Percentiles rank a stretch among this genome's conserved stretches.
phyloP scores from a whole-genome alignment of 1,284 basidiomycete genomes.

The Ceratobasidium papillatum region DNA sequence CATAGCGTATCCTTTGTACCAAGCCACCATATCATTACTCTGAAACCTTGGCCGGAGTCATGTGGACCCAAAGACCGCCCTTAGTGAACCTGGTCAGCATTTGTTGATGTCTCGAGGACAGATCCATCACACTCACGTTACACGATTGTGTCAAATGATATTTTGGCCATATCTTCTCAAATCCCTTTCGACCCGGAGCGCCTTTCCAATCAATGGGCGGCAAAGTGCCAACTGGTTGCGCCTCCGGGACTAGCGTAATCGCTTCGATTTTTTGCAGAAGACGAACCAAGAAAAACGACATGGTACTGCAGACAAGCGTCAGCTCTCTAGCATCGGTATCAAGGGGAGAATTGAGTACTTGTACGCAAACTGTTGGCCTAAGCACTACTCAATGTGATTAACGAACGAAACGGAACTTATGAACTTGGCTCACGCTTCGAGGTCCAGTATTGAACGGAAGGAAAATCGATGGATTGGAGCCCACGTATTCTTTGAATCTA shows the following conservation, averaged over 20 bases:
- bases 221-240: constrained; percentile 56
- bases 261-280: constrained; percentile 67
- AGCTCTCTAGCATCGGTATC: constrained; percentile 46
- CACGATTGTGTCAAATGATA: constrained; percentile 65
- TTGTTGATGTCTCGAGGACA: too few species aligned
- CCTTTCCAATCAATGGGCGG: constrained; percentile 60
- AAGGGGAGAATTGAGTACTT: constrained; percentile 49
- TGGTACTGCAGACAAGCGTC: constrained; percentile 57
- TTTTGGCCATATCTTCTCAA: constrained; percentile 62
- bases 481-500: constrained; percentile 61
- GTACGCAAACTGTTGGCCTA: constrained; percentile 62
- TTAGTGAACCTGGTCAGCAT: not conserved
- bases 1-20: not conserved
- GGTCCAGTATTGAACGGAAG: constrained; percentile 68
- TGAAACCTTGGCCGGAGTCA: not conserved
- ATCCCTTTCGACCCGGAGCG: constrained; percentile 53
- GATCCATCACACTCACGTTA: constrained; percentile 54
- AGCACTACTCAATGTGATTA: constrained; percentile 50
- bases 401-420: not conserved
- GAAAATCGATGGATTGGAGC: constrained; percentile 67
- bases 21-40: not conserved
- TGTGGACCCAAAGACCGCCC: not conserved
- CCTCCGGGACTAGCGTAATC: constrained; percentile 58
- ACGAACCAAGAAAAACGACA: constrained; percentile 70
- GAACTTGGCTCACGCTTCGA: constrained; percentile 57